Evolutionary conservation across 495 filamentous ascomycete species (phyloP).

Genomic region (Thermochaetoides thermophila): DNA sequence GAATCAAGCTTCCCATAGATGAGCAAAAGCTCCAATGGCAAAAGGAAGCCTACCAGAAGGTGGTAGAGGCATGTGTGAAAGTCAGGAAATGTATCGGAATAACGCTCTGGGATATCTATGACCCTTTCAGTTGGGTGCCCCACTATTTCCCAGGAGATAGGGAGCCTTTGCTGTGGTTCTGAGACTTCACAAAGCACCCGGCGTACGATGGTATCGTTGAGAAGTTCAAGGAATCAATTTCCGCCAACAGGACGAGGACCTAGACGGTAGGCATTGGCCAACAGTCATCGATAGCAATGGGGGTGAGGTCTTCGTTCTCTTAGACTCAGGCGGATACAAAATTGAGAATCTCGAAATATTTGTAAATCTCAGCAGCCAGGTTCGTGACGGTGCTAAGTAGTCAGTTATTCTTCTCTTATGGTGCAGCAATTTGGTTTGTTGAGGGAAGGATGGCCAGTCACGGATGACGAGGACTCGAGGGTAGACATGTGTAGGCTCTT

Average conservation of each 20-base stretch:
- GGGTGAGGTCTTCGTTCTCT: no score
- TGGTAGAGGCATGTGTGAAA: constrained; percentile 43
- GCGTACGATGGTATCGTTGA: constrained; percentile 27
- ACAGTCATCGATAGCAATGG: neutral
- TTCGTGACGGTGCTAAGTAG: no score
- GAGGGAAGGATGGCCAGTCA: no score
- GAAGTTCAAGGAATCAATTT: constrained; percentile 2
- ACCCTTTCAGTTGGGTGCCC: constrained; percentile 45
- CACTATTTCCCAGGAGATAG: constrained; percentile 39
- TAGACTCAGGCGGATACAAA: no score
- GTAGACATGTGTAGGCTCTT: no score
- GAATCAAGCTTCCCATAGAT: constrained; percentile 33
- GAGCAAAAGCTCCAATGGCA: constrained; percentile 39
- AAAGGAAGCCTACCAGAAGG: constrained; percentile 37
- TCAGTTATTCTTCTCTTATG: no score
- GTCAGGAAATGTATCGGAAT: constrained; percentile 48
- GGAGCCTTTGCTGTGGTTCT: constrained; percentile 34
- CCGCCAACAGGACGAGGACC: neutral
- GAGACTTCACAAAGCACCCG: constrained; percentile 40
- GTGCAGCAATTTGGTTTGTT: no score
- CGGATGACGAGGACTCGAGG: no score
- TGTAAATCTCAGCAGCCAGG: no score
- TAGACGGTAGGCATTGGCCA: constrained; percentile 1
- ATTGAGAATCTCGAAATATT: no score
- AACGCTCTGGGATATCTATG: constrained; percentile 48